Evolutionary conservation across 2,329 filamentous ascomycete species (phyloP), one percentile per base, ranked within the genome.

Genomic region (Helminthosporium solani): DNA sequence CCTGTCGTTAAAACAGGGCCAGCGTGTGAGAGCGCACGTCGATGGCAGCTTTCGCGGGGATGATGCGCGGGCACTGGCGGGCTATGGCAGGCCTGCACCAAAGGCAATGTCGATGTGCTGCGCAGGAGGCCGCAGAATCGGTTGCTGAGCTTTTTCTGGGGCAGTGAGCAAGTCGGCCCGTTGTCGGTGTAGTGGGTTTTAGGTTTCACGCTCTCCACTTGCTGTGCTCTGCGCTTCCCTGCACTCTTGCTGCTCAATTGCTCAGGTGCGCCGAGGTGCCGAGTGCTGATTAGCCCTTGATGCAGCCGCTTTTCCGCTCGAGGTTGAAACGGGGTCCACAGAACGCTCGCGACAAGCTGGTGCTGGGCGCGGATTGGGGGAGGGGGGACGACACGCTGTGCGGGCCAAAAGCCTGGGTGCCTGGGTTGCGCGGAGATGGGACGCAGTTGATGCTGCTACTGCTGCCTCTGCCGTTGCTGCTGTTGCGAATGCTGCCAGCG

Each of bases 191-290:
- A 42, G 30, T 14, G 30, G 30, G n/a, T n/a, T 42, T 35, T 42
- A 18, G 31, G 40, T 33, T 50, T 53, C 47, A 44, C 47, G 23
- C 44, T 44, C 46, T 47, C 33, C 54, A 52, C 54, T 47, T 43
- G 44, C 40, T 6, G 27, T 33, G 38, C 46, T 53, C 44, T 56
- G 49, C 38, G 44, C 50, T 46, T 63, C 54, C 53, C 59, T 64
- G 61, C 56, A 54, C 52, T 47, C 18, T 36, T 12, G 35, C 35
- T 38, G 35, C 33, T 51, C 49, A 54, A 61, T 54, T 42, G 47
- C 54, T 57, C 59, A 59, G 48, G 50, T 61, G 52, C 58, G 64
- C 66, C 63, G 66, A 67, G 64, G 50, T 59, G 61, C 64, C 62
- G 64, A 63, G 55, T 42, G 54, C 57, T 57, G 60, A 60, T 56